Evolutionary conservation across 2,329 filamentous ascomycete species (phyloP).

Genomic region (Arthrobotrys pseudoclavata): DNA sequence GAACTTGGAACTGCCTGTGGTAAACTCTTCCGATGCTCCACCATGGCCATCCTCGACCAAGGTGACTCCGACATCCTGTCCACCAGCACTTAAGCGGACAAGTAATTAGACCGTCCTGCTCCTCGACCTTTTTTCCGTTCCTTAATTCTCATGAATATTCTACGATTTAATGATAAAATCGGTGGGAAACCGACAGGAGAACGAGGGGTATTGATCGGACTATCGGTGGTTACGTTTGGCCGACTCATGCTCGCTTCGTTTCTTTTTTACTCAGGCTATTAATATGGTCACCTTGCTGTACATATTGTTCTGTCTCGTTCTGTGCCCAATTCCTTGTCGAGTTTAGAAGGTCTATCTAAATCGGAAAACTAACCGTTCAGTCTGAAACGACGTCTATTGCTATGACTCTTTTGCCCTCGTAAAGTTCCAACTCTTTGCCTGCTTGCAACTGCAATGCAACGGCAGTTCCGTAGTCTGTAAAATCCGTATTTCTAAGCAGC

Average conservation of each 20-base stretch:
- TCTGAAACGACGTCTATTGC: constrained; percentile 38
- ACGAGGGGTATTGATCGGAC: constrained; percentile 29
- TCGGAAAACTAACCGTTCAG: constrained; percentile 40
- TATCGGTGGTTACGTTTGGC: constrained; percentile 53
- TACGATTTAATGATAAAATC: constrained; percentile 31
- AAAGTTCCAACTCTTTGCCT: not conserved
- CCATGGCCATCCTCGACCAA: constrained; percentile 96
- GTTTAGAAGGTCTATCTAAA: constrained; percentile 49
- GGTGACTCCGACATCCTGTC: constrained; percentile 98
- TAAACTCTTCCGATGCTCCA: constrained; percentile 98
- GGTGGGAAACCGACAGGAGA: not conserved
- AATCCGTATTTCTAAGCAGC: constrained; percentile 59
- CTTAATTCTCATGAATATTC: constrained; percentile 21
- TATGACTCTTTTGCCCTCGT: constrained; percentile 44
- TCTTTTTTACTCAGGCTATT: constrained; percentile 44
- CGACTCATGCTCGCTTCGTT: constrained; percentile 22
- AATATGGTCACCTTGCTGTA: constrained; percentile 51
- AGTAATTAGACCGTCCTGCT: constrained; percentile 8
- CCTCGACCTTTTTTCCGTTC: not conserved
- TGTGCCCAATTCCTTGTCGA: constrained; percentile 36
- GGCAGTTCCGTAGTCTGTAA: constrained; percentile 41
- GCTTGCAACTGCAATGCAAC: constrained; percentile 34
- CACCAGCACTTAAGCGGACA: constrained; percentile 73
- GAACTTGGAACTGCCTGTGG: constrained; percentile 98
- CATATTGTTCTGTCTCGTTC: constrained; percentile 45